These are phyloP conservation scores for Eragrostis nindensis DNA, from an alignment of 176 grass and related monocot species.

Conservation along the genomic window DNA sequence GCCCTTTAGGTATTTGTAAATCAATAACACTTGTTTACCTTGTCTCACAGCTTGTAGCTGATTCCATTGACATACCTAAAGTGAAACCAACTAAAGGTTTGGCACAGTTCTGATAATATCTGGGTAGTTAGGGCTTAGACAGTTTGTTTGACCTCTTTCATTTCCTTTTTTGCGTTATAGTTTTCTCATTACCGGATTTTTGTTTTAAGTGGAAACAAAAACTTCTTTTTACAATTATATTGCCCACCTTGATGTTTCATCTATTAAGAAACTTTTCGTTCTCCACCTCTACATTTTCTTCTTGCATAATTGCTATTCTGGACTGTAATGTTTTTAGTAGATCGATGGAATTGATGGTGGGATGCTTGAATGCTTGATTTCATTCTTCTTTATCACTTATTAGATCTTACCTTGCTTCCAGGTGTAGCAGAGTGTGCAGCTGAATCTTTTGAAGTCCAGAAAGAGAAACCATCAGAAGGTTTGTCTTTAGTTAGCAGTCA, in stretches of 20 bases:
- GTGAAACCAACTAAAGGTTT: conserved; percentile 17
- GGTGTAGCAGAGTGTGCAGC: conserved; percentile 23
- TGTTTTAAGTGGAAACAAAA: neutral
- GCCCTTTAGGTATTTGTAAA: too few relatives aligned
- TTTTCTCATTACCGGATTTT: neutral
- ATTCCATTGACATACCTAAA: neutral
- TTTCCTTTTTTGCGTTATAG: neutral
- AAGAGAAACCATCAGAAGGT: conserved; percentile 32
- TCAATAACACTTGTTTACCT: too few relatives aligned
- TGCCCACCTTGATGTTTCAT: neutral
- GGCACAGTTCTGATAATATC: conserved; percentile 22
- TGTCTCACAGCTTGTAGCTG: neutral
- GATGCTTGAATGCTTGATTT: neutral
- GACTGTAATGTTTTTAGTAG: conserved; percentile 15
- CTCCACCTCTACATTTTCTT: neutral
- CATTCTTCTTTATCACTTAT: neutral
- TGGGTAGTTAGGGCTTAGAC: neutral
- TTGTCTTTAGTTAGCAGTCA: neutral
- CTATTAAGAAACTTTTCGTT: conserved; percentile 11
- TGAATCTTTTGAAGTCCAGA: conserved; percentile 7
- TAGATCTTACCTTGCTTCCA: conserved; percentile 23
- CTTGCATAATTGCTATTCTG: neutral
- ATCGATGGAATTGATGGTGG: conserved; percentile 8
- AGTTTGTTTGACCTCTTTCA: neutral
- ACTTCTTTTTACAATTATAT: neutral